Evolutionary conservation across 2,329 filamentous ascomycete species (phyloP), one percentile per base, ranked within the genome.

Genomic region (Ophiostoma tasmaniense): DNA sequence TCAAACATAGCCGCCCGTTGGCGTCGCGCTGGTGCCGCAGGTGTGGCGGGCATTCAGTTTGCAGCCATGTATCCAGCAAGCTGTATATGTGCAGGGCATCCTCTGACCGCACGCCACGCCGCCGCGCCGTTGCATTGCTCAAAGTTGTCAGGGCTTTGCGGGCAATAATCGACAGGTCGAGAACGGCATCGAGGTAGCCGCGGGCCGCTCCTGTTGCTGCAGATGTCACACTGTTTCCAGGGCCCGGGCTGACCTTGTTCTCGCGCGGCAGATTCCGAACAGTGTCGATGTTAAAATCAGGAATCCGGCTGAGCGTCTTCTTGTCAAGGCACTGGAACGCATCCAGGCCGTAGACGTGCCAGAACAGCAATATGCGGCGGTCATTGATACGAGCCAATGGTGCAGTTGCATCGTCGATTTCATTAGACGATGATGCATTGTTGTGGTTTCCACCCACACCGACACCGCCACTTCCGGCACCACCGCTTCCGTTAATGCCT

Each of bases 311-410:
- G 30, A 71, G 20, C 4, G 50, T 70, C 67, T 73, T 73, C 33
- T 71, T 67, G 64, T 74, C 73, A 13, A 74, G 71, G 61, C 68
- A 71, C 62, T 72, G 61, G 55, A 74, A 74, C 22, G 72, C 69
- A 59, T 74, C 73, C 11, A 73, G 70, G 20, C 72, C 72, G 37
- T 70, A 73, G 20, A 73, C 70, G 62, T 73, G 73, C 73, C 71
- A 73, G 52, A 72, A 73, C 7, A 73, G 64, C 3, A 73, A 67
- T 0, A 66, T 71, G 37, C 69, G 71, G 28, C 72, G 72, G 66
- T 74, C 67, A 20, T 67, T 39, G 28, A 71, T 30, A 11, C 70
- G 70, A 1, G 70, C 35, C 4, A 37, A 14, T 6, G 69, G 69
- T 2, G 69, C 67, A 0, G 64, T 67, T 14, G 67, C 64, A 14